Conservation (phyloP, 257 asterid species). For the Petrea volubilis region DNA sequence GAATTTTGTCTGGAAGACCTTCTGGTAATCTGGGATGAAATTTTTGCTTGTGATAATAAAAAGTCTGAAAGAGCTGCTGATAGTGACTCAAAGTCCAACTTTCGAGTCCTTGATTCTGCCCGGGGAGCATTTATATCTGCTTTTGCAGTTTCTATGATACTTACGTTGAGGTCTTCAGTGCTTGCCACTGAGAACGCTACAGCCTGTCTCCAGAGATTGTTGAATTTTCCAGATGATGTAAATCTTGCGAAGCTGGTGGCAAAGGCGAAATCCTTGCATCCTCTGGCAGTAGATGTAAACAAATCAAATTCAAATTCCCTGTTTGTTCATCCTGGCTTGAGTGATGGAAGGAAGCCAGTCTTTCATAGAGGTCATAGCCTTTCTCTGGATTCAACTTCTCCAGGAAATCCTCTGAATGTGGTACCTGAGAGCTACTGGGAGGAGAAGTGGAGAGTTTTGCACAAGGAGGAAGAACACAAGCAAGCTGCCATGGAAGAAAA, state of each 20-base stretch:
- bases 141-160: constrained; percentile 94
- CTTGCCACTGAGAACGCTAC: constrained; percentile 92
- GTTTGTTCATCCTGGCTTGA: constrained; percentile 39
- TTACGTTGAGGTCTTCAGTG: constrained; percentile 70
- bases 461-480: constrained; percentile 67
- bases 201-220: constrained; percentile 72
- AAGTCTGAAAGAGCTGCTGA: constrained; percentile 32
- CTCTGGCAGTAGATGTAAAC: constrained; percentile 59
- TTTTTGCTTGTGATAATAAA: constrained; percentile 59
- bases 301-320: constrained; percentile 51
- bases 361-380: constrained; percentile 57
- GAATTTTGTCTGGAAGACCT: constrained; percentile 83
- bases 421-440: constrained; percentile 89
- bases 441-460: constrained; percentile 85
- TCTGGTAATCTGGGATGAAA: constrained; percentile 81
- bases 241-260: constrained; percentile 54
- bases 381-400: constrained; percentile 59
- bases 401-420: constrained; percentile 51
- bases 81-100: constrained; percentile 41
- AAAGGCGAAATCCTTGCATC: constrained; percentile 77
- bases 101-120: constrained; percentile 58
- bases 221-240: constrained; percentile 71
- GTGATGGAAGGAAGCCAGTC: constrained; percentile 43
- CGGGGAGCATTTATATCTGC: constrained; percentile 91
- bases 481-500: constrained; percentile 35